Base-by-base conservation (phyloP, 176 grass and related monocot species). In the Oryza nivara region DNA sequence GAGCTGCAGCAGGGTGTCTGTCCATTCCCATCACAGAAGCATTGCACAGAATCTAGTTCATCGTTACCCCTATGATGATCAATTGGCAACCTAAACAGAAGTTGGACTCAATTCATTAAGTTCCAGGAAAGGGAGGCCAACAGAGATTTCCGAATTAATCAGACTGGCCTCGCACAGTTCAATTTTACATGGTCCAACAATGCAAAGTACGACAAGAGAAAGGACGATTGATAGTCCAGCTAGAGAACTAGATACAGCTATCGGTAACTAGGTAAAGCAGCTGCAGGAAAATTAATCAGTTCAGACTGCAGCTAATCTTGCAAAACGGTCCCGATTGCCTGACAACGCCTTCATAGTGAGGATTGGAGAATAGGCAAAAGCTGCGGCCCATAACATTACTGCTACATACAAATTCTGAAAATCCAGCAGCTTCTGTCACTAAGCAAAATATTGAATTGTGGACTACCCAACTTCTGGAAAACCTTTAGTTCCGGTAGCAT, bases 261-360 rank as follows among this genome's bases (percentile, higher is more conserved):
- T 80, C 68, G 64, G 80, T 80, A 90, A 54, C 86, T 84, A 78
- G 23, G 56, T 65, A 66, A 48, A 86, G 78, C 66, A 58, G 49
- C 75, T 87, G 49, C 64, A 85, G 36, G 67, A 48, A 70, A 74
- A 70, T 68, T 73, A 77, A 26, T 46, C 13, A 10, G 6, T 52
- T 68, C 13, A 68, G 68, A 79, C 48, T 11, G 79, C 70, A 47
- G 38, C 69, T 63, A 45, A 64, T 61, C 48, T 68, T 75, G 48
- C 70, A 45, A 73, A 17, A 72, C 48, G 17, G 23, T 9, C 56
- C 47, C 20, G 16, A 28, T 47, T 32, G 30, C 60, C 64, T 70
- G 36, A 76, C 72, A 69, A 49, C 47, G 30, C 68, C 74, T 74
- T 89, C 49, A 4, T 61, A 32, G n/a, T 4, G 28, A n/a, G 54